Evolutionary conservation across 2,329 filamentous ascomycete species (phyloP).

Genomic region (Phaeoacremonium minimum): DNA sequence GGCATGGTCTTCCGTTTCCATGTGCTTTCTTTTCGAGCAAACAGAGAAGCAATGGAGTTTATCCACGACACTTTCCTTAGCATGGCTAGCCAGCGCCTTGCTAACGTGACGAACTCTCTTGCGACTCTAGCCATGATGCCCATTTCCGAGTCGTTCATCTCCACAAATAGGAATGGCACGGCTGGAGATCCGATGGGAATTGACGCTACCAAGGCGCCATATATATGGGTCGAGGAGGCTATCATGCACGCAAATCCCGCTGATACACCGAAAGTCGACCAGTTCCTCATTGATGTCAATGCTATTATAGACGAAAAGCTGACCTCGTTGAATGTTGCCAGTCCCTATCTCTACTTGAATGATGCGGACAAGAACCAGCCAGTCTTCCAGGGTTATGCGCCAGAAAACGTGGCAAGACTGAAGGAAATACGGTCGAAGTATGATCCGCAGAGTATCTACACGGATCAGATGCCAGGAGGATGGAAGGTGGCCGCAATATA

Average conservation of each 20-base stretch:
- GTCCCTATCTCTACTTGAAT: conserved; percentile 3
- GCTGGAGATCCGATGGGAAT: conserved; percentile 2
- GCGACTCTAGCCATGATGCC: conserved; percentile 3
- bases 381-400: conserved; percentile 1
- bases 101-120: not conserved
- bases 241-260: conserved; percentile 1
- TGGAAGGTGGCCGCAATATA: conserved; percentile 7
- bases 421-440: conserved; percentile 8
- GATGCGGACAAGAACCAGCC: conserved; percentile 3
- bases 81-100: not conserved
- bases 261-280: not conserved
- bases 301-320: conserved; percentile 1
- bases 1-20: conserved; percentile 1
- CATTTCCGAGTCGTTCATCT: conserved; percentile 2
- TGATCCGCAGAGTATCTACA: conserved; percentile 5
- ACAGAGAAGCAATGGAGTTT: conserved; percentile 1
- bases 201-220: conserved; percentile 1
- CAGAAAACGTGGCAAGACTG: conserved; percentile 2
- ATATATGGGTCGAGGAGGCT: conserved; percentile 4
- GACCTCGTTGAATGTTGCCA: not conserved
- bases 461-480: conserved; percentile 4
- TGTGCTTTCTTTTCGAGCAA: conserved; percentile 2
- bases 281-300: conserved; percentile 2
- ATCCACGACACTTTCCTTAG: conserved; percentile 4
- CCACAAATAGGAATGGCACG: not conserved